Conservation (phyloP, 2,329 filamentous ascomycete species). For the Verticillium dahliae region DNA sequence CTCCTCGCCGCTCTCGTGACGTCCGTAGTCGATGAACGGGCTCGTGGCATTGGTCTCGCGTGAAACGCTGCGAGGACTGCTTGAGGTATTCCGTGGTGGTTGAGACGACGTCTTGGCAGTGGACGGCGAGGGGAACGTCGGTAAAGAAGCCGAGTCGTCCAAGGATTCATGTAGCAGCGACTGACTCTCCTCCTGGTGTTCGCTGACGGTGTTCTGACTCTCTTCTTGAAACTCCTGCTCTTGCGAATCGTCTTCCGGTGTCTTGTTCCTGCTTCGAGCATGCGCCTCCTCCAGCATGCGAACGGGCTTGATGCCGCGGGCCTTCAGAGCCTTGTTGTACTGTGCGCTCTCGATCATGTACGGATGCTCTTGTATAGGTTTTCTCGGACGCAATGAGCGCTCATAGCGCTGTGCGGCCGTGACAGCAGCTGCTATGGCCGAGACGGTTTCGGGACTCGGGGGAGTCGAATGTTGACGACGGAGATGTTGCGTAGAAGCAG, state of each 20-base stretch:
- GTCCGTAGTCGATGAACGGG: constrained; percentile 9
- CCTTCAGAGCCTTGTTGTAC: constrained; percentile 45
- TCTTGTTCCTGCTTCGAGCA: constrained; percentile 16
- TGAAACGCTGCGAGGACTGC: constrained; percentile 26
- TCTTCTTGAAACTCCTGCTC: constrained; percentile 46
- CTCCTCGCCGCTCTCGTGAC: constrained; percentile 8
- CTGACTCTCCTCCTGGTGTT: constrained; percentile 24
- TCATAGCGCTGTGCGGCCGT: constrained; percentile 25
- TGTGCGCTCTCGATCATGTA: constrained; percentile 50
- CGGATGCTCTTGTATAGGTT: constrained; percentile 55
- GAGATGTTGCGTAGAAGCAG: constrained; percentile 52
- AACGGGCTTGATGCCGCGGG: constrained; percentile 48
- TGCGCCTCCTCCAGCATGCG: constrained; percentile 28
- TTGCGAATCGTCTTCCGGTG: constrained; percentile 35
- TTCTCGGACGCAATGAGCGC: constrained; percentile 50
- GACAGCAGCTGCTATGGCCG: neutral
- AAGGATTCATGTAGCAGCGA: neutral
- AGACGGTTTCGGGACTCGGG: neutral
- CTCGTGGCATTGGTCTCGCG: constrained; percentile 30
- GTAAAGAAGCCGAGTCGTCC: neutral
- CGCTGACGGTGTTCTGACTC: constrained; percentile 33
- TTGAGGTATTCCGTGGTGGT: constrained; percentile 16
- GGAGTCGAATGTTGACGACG: constrained; percentile 13
- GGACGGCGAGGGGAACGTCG: neutral
- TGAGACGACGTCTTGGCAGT: constrained; percentile 7